Percentiles rank a stretch among this genome's conserved stretches.
These are phyloP conservation scores for Pseudocercospora ulei DNA, from an alignment of 2,329 filamentous ascomycete genomes.

Conservation along the genomic window DNA sequence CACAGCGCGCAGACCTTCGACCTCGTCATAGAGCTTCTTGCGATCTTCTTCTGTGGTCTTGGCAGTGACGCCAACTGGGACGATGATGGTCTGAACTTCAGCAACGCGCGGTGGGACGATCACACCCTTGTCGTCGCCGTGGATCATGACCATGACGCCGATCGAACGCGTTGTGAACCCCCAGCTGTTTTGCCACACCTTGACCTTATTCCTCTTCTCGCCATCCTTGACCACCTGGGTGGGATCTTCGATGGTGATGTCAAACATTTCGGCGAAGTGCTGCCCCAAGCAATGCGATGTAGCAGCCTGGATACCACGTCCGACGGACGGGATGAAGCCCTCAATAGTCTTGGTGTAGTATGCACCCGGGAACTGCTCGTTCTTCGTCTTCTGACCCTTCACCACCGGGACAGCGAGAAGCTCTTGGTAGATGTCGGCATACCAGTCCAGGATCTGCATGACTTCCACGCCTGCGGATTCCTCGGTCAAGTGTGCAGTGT, in stretches of 20 bases:
- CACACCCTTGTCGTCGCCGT: conserved; percentile 89
- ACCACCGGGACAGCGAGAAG: conserved; percentile 91
- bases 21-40: conserved; percentile 62
- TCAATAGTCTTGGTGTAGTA: conserved; percentile 96
- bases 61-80: conserved; percentile 86
- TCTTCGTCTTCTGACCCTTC: conserved; percentile 87
- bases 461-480: conserved; percentile 75
- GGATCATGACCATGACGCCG: conserved; percentile 97
- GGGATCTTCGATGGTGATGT: conserved; percentile 93
- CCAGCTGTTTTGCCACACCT: conserved; percentile 99
- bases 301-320: conserved; percentile 89
- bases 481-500: conserved; percentile 82
- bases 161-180: conserved; percentile 94
- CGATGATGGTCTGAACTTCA: conserved; percentile 73
- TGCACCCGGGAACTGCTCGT: conserved; percentile 95
- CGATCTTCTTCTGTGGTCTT: conserved; percentile 74
- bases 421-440: conserved; percentile 84
- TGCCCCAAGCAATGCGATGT: conserved; percentile 92
- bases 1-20: conserved; percentile 59
- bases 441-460: conserved; percentile 82
- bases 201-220: conserved; percentile 66
- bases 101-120: conserved; percentile 86
- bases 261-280: conserved; percentile 99
- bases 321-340: conserved; percentile 91
- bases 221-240: conserved; percentile 50